Percentiles rank a stretch among this genome's conserved stretches.
Evolutionary conservation across 176 grass and related monocot species (phyloP).

Genomic region (Tuctoria greenei): DNA sequence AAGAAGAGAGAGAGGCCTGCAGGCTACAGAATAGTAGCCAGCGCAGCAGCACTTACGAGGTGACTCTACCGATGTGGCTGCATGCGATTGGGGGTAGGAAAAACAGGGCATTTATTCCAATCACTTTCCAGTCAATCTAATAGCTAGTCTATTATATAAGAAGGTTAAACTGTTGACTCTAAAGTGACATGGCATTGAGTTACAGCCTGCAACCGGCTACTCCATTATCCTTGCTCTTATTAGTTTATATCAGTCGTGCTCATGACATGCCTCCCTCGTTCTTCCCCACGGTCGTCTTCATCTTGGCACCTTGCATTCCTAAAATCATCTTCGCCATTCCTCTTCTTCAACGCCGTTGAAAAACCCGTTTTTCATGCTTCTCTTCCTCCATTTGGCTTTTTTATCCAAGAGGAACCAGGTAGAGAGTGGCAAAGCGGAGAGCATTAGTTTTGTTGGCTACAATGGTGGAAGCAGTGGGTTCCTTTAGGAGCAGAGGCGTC

Average conservation of each 20-base stretch:
- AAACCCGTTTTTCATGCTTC: neutral
- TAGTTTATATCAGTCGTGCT: slow-evolving; percentile 46
- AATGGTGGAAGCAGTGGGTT: slow-evolving; percentile 40
- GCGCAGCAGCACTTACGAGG: no score
- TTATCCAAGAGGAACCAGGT: neutral
- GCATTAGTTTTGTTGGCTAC: neutral
- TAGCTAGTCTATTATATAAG: no score
- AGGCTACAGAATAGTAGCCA: no score
- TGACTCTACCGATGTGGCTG: no score
- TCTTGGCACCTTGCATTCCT: slow-evolving; percentile 13
- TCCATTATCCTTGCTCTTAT: no score
- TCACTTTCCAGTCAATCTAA: no score
- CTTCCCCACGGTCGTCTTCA: slow-evolving; percentile 20
- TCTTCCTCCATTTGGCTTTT: neutral
- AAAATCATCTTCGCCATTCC: neutral
- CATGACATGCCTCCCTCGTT: slow-evolving; percentile 44
- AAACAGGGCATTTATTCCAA: no score
- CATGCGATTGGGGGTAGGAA: no score
- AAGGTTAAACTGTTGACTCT: no score
- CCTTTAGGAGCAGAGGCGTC: slow-evolving; percentile 22
- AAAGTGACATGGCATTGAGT: no score
- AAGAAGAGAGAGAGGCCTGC: no score
- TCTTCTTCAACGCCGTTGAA: neutral
- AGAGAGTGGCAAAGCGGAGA: neutral
- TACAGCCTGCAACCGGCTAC: no score